phyloP scores from a whole-genome alignment of 2,329 filamentous ascomycete species.

The Cladosporium austrohemisphaericum region DNA sequence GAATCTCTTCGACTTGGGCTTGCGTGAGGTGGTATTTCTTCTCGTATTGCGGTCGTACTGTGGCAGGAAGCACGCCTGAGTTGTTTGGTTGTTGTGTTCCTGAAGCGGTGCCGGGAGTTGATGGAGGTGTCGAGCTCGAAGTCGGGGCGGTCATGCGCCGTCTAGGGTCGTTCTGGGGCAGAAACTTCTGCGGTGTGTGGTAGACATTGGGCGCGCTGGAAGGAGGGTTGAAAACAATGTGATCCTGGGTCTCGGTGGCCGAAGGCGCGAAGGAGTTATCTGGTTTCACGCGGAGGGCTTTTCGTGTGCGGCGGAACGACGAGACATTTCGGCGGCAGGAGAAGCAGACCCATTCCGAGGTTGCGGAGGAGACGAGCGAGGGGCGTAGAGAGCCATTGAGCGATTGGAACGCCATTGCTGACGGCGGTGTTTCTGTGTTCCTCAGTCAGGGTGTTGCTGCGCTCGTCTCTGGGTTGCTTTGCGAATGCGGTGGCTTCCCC shows the following conservation, averaged over 20 bases:
- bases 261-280: conserved; percentile 41
- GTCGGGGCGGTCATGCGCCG: conserved; percentile 36
- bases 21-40: conserved; percentile 61
- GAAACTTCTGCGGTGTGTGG: conserved; percentile 62
- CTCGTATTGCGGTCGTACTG: conserved; percentile 49
- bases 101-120: conserved; percentile 19
- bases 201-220: conserved; percentile 60
- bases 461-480: neutral
- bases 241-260: conserved; percentile 40
- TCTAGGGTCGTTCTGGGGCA: conserved; percentile 57
- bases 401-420: conserved; percentile 13
- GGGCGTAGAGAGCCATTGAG: conserved; percentile 20
- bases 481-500: neutral
- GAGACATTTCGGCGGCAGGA: conserved; percentile 41
- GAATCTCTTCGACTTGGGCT: conserved; percentile 57
- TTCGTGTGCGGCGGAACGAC: conserved; percentile 44
- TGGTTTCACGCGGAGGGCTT: conserved; percentile 44
- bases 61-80: conserved; percentile 39
- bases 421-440: conserved; percentile 7
- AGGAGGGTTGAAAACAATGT: conserved; percentile 65
- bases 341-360: conserved; percentile 27
- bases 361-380: conserved; percentile 21
- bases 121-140: conserved; percentile 28
- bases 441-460: neutral
- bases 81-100: conserved; percentile 22